Evolutionary conservation across 805 yeast genomes (phyloP).

Genomic region (Hanseniaspora jakobsenii): DNA sequence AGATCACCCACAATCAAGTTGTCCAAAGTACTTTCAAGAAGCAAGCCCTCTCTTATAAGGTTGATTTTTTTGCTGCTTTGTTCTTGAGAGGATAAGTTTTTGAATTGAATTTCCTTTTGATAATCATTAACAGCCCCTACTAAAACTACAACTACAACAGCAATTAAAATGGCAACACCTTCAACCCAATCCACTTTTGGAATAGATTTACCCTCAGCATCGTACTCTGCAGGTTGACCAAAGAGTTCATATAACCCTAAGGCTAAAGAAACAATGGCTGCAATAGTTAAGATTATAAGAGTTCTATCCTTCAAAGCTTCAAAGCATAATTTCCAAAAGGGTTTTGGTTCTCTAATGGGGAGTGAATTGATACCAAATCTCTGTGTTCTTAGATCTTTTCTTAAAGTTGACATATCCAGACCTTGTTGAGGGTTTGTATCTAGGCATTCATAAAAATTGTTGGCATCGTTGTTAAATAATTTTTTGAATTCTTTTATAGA

Average conservation of each 20-base stretch:
- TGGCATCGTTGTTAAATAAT: conserved; percentile 21
- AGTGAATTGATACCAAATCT: conserved; percentile 58
- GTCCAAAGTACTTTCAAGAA: conserved; percentile 54
- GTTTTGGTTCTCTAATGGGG: conserved; percentile 60
- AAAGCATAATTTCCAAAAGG: conserved; percentile 55
- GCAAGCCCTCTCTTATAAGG: conserved; percentile 57
- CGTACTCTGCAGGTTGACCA: conserved; percentile 68
- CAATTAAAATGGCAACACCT: conserved; percentile 93
- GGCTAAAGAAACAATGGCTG: conserved; percentile 81
- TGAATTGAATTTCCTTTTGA: conserved; percentile 90
- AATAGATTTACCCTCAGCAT: conserved; percentile 59
- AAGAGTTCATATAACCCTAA: conserved; percentile 86
- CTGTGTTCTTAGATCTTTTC: conserved; percentile 10
- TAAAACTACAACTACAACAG: conserved; percentile 76
- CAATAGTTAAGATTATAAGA: conserved; percentile 65
- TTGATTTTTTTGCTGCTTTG: conserved; percentile 61
- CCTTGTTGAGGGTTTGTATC: conserved; percentile 22
- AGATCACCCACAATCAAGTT: conserved; percentile 82
- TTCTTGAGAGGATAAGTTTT: conserved; percentile 74
- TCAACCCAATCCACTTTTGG: conserved; percentile 97
- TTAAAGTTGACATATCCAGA: conserved; percentile 17
- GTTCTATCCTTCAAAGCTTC: conserved; percentile 89
- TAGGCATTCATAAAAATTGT: conserved; percentile 20
- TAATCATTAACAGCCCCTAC: conserved; percentile 96
- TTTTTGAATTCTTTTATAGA: conserved; percentile 22